These are phyloP conservation scores for Russula abietina DNA, from an alignment of 768 basidiomycete genomes.

Conservation along the genomic window DNA sequence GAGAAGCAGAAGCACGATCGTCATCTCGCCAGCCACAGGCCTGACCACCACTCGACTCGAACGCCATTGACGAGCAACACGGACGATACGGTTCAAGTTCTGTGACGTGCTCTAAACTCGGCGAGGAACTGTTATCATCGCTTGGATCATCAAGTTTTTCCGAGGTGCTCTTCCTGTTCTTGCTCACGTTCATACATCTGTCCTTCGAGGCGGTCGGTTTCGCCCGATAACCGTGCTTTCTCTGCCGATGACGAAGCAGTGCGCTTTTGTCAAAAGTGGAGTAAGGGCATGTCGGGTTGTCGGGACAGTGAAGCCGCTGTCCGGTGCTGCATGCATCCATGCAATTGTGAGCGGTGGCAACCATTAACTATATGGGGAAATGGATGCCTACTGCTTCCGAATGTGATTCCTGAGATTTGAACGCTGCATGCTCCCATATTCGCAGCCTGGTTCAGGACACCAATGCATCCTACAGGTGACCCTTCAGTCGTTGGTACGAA, in stretches of 20 bases:
- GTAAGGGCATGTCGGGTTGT: constrained; percentile 15
- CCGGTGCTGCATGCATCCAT: constrained; percentile 13
- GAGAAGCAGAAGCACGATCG: background rate
- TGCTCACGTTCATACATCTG: background rate
- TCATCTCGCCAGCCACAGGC: background rate
- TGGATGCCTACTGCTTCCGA: constrained; percentile 15
- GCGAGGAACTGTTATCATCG: background rate
- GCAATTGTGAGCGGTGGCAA: background rate
- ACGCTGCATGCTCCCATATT: constrained; percentile 20
- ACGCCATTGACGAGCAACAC: background rate
- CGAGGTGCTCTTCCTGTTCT: background rate
- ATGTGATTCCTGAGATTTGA: constrained; percentile 21
- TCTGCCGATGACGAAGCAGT: constrained; percentile 22
- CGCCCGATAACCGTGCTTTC: constrained; percentile 18
- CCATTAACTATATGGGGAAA: background rate
- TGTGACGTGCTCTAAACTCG: background rate
- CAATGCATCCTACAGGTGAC: constrained; percentile 17
- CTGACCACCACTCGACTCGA: background rate
- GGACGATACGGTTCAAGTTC: background rate
- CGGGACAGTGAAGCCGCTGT: constrained; percentile 17
- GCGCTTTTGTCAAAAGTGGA: constrained; percentile 18
- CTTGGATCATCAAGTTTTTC: background rate
- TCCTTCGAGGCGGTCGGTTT: constrained; percentile 16
- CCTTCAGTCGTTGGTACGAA: background rate
- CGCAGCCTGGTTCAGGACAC: constrained; percentile 20